Evolutionary conservation across 2,329 filamentous ascomycete species (phyloP).

Genomic region (Dactylella cylindrospora): DNA sequence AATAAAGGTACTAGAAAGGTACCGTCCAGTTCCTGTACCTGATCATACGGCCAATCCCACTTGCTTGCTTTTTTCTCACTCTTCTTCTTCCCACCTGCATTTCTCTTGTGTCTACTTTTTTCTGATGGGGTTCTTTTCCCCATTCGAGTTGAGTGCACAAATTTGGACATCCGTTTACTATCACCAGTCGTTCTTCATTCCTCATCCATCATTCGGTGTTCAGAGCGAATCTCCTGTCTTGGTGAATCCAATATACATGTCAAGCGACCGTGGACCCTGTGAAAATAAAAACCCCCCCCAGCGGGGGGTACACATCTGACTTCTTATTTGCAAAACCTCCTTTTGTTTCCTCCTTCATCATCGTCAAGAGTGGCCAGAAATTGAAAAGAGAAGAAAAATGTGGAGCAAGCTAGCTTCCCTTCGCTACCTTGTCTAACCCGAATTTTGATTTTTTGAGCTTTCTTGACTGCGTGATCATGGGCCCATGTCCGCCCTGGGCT

Average conservation of each 20-base stretch:
- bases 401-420: slow-evolving; percentile 26
- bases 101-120: not conserved
- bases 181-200: too few relatives aligned
- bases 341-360: slow-evolving; percentile 33
- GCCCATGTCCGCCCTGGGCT: slow-evolving; percentile 35
- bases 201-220: not conserved
- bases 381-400: too few relatives aligned
- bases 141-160: too few relatives aligned
- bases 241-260: slow-evolving; percentile 17
- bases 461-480: slow-evolving; percentile 11
- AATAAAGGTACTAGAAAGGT: too few relatives aligned
- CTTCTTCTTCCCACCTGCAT: slow-evolving; percentile 1
- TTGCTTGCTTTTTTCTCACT: not conserved
- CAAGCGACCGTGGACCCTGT: slow-evolving; percentile 13
- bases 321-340: slow-evolving; percentile 5
- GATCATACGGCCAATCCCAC: slow-evolving; percentile 19
- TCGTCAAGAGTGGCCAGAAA: slow-evolving; percentile 27
- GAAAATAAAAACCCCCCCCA: too few relatives aligned
- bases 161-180: too few relatives aligned
- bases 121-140: slow-evolving; percentile 18
- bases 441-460: slow-evolving; percentile 18
- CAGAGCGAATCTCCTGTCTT: too few relatives aligned
- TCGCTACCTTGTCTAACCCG: slow-evolving; percentile 39
- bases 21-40: slow-evolving; percentile 29
- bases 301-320: not conserved